Evolutionary conservation across 73 alveolate genomes (phyloP).

Genomic region (Paramecium primaurelia): DNA sequence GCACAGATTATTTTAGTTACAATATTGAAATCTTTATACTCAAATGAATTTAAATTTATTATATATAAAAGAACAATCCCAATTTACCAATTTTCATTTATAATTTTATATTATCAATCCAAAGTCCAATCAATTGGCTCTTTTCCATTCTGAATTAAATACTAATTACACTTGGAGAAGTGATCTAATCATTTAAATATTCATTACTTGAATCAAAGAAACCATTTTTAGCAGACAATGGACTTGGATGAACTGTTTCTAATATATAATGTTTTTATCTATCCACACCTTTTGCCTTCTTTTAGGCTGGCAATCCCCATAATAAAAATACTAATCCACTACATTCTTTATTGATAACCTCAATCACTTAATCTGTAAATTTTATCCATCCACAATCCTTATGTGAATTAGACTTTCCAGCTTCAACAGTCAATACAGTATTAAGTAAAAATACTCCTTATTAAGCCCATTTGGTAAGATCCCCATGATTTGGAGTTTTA

Average conservation of each 20-base stretch:
- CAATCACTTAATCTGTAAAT: conserved; percentile 86
- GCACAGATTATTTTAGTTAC: background rate
- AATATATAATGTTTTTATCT: conserved; percentile 76
- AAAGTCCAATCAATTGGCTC: conserved; percentile 82
- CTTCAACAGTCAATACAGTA: conserved; percentile 89
- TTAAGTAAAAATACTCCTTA: conserved; percentile 94
- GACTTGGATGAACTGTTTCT: conserved; percentile 93
- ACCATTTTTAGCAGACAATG: conserved; percentile 83
- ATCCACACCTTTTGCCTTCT: conserved; percentile 78
- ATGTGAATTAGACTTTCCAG: conserved; percentile 85
- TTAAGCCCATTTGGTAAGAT: conserved; percentile 91
- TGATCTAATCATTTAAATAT: conserved; percentile 43
- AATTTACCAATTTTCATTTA: background rate
- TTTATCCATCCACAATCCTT: conserved; percentile 92
- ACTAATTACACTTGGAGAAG: conserved; percentile 81
- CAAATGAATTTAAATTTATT: background rate
- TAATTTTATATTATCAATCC: background rate
- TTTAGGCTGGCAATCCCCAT: conserved; percentile 96
- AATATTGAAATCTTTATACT: background rate
- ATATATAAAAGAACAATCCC: background rate
- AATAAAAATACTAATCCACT: conserved; percentile 85
- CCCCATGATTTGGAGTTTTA: conserved; percentile 84
- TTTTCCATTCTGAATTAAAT: conserved; percentile 72
- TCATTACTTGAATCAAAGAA: conserved; percentile 68
- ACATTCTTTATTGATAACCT: conserved; percentile 72